These are phyloP conservation scores for Eucalyptus urophylla DNA, from an alignment of 345 rosid species.

Conservation along the genomic window DNA sequence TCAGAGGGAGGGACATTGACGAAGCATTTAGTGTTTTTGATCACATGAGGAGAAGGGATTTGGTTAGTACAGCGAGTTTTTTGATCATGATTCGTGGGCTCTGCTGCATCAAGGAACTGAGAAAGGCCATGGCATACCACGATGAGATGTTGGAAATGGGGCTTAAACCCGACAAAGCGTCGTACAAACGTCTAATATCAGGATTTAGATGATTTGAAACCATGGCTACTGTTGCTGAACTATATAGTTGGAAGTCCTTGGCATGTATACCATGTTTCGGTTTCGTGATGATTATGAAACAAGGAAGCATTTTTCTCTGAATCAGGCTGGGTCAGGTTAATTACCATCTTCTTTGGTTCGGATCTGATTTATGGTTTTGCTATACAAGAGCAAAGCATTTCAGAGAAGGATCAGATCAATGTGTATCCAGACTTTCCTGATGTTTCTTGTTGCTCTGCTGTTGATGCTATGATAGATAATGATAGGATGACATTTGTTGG, in stretches of 20 bases:
- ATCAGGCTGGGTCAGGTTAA: neutral
- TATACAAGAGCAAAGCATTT: neutral
- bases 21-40: slow-evolving; percentile 38
- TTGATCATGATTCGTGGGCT: slow-evolving; percentile 32
- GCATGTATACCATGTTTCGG: neutral
- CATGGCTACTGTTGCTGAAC: neutral
- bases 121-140: slow-evolving; percentile 59
- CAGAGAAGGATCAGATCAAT: neutral
- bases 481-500: neutral
- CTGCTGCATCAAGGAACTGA: slow-evolving; percentile 35
- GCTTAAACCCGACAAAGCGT: slow-evolving; percentile 39
- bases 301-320: neutral
- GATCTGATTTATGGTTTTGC: neutral
- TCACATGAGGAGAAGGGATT: slow-evolving; percentile 27
- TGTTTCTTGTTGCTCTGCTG: neutral
- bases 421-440: neutral
- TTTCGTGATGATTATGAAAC: neutral
- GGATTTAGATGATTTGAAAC: slow-evolving; percentile 4
- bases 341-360: neutral
- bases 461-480: neutral
- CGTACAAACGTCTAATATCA: slow-evolving; percentile 46
- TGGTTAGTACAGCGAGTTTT: slow-evolving; percentile 32
- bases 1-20: slow-evolving; percentile 23
- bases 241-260: neutral
- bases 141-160: slow-evolving; percentile 66